Percentiles rank a stretch among this genome's conserved stretches.
Evolutionary conservation across 1,284 basidiomycete genomes (phyloP).

Genomic region (Fomes fomentarius): DNA sequence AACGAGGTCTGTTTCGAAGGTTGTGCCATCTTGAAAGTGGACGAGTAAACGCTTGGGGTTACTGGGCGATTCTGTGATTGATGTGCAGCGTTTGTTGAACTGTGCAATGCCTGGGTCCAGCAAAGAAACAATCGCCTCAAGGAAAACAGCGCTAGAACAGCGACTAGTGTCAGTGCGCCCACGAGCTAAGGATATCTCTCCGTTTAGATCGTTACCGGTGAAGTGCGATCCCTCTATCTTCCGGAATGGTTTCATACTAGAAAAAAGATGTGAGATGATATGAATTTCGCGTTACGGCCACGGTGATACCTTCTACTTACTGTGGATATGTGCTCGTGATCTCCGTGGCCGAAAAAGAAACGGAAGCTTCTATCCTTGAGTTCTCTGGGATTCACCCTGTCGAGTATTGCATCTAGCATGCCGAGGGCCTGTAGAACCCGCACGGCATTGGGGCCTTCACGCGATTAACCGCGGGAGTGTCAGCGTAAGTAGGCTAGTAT

Average conservation of each 20-base stretch:
- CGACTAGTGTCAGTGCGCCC: background rate
- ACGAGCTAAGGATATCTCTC: background rate
- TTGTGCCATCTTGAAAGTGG: conserved; percentile 50
- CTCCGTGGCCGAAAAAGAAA: conserved; percentile 44
- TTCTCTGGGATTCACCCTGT: conserved; percentile 39
- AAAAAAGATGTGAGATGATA: too few relatives aligned
- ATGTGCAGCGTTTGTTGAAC: conserved; percentile 54
- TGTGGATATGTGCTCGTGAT: conserved; percentile 50
- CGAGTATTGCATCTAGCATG: conserved; percentile 45
- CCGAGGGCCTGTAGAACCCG: conserved; percentile 49
- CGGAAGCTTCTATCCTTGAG: conserved; percentile 40
- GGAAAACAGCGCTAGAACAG: conserved; percentile 45
- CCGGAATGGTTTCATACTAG: background rate
- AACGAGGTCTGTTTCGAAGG: conserved; percentile 51
- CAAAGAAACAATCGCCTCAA: conserved; percentile 50
- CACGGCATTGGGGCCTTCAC: conserved; percentile 53
- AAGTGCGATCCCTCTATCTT: background rate
- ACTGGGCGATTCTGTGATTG: conserved; percentile 31
- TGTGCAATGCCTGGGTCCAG: conserved; percentile 46
- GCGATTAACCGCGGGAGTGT: too few relatives aligned
- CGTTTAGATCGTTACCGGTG: conserved; percentile 14
- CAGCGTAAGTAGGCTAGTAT: too few relatives aligned
- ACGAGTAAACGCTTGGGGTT: conserved; percentile 37
- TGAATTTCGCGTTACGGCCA: too few relatives aligned
- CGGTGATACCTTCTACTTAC: conserved; percentile 36